Evolutionary conservation across 306 rosid genomes (phyloP).

Genomic region (Inga oerstediana): DNA sequence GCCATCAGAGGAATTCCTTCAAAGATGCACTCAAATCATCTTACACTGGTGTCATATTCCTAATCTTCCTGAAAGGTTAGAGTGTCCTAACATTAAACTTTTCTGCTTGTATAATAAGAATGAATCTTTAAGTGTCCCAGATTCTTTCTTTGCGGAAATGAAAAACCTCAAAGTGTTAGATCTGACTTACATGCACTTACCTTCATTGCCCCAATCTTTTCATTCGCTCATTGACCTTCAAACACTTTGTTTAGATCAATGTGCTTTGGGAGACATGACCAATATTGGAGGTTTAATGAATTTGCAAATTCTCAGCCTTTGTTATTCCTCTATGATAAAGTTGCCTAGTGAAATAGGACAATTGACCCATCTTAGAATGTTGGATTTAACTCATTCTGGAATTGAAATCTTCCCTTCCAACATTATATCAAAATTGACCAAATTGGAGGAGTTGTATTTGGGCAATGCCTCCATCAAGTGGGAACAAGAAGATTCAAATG

Average conservation of each 20-base stretch:
- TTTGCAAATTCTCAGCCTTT: background rate
- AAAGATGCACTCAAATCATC: background rate
- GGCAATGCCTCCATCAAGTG: background rate
- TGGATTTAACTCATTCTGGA: background rate
- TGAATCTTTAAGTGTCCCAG: background rate
- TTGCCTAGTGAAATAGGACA: background rate
- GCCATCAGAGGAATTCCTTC: too few species aligned
- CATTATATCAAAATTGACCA: slow-evolving; percentile 18
- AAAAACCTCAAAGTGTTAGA: too few species aligned
- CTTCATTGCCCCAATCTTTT: background rate
- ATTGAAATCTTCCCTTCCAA: slow-evolving; percentile 15
- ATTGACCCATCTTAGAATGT: background rate
- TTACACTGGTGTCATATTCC: background rate
- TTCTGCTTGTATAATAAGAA: background rate
- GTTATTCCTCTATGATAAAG: background rate
- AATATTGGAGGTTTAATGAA: background rate
- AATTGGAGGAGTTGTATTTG: slow-evolving; percentile 22
- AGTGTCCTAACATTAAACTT: background rate
- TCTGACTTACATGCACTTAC: background rate
- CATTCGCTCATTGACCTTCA: background rate
- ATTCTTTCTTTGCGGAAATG: background rate
- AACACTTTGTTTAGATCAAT: background rate
- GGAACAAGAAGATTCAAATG: background rate
- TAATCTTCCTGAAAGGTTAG: background rate
- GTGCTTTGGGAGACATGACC: background rate